Conservation (phyloP, 192 early-diverging fungal genomes). For the Helicostylum pulchrum region DNA sequence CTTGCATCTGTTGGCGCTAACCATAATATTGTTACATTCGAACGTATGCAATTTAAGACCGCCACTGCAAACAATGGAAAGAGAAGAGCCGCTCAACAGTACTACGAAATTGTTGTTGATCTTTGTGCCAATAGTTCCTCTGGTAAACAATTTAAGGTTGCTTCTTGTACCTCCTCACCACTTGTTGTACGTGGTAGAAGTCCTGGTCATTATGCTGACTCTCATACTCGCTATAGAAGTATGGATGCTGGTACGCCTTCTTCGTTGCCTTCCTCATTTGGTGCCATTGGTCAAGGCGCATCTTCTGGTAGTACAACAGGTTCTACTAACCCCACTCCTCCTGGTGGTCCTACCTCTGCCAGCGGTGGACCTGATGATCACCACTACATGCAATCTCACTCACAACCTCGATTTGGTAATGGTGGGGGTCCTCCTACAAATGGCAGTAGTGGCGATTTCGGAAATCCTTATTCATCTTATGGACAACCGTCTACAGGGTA, state of each 20-base stretch:
- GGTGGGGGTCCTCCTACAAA: neutral
- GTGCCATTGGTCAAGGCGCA: slow-evolving; percentile 11
- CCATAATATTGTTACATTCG: slow-evolving; percentile 65
- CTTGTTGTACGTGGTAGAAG: slow-evolving; percentile 87
- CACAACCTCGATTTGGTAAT: too few relatives aligned
- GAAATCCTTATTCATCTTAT: slow-evolving; percentile 7
- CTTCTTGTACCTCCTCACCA: slow-evolving; percentile 64
- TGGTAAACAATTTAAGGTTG: slow-evolving; percentile 52
- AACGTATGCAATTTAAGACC: slow-evolving; percentile 91
- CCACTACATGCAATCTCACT: too few relatives aligned
- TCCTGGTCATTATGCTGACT: slow-evolving; percentile 83
- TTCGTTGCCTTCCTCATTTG: neutral
- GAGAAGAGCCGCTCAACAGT: slow-evolving; percentile 87
- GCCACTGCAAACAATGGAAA: slow-evolving; percentile 93
- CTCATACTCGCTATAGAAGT: slow-evolving; percentile 23
- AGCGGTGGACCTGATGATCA: too few relatives aligned
- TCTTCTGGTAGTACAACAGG: slow-evolving; percentile 1
- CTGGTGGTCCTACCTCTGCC: neutral
- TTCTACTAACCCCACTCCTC: neutral
- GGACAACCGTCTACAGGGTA: neutral
- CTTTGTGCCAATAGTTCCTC: slow-evolving; percentile 66
- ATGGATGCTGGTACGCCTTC: slow-evolving; percentile 22
- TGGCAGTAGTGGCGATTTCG: neutral
- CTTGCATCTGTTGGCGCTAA: slow-evolving; percentile 42
- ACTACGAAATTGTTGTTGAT: slow-evolving; percentile 72